A percentile compares a stretch with the other conserved stretches of the same genome.
Conservation (phyloP, 75 land plant genomes). For the Azolla pinnata region DNA sequence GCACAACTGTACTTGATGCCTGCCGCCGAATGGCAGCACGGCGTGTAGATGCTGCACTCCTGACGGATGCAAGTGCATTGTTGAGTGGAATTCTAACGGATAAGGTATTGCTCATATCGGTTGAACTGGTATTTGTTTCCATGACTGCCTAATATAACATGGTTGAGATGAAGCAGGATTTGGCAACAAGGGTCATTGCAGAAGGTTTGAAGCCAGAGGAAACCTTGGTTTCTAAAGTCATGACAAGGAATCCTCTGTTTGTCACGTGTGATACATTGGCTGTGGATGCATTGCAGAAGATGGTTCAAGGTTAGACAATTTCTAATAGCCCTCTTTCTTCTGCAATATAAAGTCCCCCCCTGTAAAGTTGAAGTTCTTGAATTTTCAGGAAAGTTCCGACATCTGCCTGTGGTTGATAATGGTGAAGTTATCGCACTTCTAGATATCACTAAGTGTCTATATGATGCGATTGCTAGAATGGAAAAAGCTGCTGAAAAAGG, state of each 20-base stretch:
- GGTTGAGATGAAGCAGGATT: constrained; percentile 36
- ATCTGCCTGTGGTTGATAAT: constrained; percentile 93
- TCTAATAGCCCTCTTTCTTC: background rate
- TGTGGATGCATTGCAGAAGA: constrained; percentile 81
- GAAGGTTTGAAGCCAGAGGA: constrained; percentile 65
- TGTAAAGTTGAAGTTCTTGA: background rate
- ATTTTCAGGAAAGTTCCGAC: constrained; percentile 84
- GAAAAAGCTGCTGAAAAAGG: constrained; percentile 98
- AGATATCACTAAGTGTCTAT: constrained; percentile 89
- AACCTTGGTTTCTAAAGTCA: constrained; percentile 65
- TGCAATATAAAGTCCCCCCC: background rate
- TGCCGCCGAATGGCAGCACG: constrained; percentile 77
- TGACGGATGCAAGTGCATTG: constrained; percentile 73
- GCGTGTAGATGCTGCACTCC: constrained; percentile 66
- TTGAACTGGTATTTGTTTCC: constrained; percentile 5
- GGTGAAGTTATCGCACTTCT: constrained; percentile 91
- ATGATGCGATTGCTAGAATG: constrained; percentile 99
- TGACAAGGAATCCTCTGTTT: constrained; percentile 77
- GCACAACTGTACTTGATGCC: constrained; percentile 54
- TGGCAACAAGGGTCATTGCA: constrained; percentile 71
- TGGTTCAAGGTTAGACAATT: constrained; percentile 88
- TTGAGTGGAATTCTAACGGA: constrained; percentile 81
- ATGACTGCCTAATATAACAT: background rate
- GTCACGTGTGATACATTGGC: constrained; percentile 71
- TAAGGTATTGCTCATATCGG: constrained; percentile 40